phyloP scores from a whole-genome alignment of 1,139 yeast genomes.

The Geotrichum restrictum region DNA sequence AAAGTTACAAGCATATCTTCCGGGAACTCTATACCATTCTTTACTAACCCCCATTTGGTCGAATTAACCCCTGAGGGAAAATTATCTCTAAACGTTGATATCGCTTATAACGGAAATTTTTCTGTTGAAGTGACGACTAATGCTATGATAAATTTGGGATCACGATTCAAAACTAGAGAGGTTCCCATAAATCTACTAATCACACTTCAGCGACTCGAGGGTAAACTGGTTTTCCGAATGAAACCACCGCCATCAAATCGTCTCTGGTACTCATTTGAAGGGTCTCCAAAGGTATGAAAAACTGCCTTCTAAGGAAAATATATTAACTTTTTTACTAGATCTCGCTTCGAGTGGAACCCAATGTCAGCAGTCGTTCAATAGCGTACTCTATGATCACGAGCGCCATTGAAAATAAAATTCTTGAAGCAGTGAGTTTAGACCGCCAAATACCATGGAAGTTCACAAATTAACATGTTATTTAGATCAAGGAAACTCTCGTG shows the following conservation, averaged over 20 bases:
- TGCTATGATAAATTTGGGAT: constrained; percentile 66
- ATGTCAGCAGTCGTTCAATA: constrained; percentile 80
- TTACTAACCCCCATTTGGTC: constrained; percentile 66
- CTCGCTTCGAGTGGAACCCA: constrained; percentile 69
- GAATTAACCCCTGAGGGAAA: constrained; percentile 81
- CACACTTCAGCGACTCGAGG: constrained; percentile 63
- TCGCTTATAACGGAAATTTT: constrained; percentile 69
- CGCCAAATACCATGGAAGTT: background rate
- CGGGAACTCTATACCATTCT: constrained; percentile 75
- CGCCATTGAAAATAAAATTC: constrained; percentile 70
- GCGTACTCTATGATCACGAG: constrained; percentile 75
- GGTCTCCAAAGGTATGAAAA: constrained; percentile 64
- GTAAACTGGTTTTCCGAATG: constrained; percentile 62
- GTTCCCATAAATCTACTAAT: constrained; percentile 73
- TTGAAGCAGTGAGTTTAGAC: constrained; percentile 49
- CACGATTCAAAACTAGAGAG: constrained; percentile 74
- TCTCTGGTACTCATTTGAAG: constrained; percentile 83
- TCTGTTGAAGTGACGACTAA: constrained; percentile 76
- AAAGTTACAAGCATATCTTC: constrained; percentile 67
- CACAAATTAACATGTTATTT: background rate
- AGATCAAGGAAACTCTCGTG: constrained; percentile 68
- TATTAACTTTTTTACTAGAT: constrained; percentile 8
- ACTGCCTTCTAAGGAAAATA: background rate
- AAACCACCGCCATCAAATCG: constrained; percentile 93
- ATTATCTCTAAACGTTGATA: constrained; percentile 54